Conservation (phyloP, 768 basidiomycete genomes). For the Boletus patriciae region DNA sequence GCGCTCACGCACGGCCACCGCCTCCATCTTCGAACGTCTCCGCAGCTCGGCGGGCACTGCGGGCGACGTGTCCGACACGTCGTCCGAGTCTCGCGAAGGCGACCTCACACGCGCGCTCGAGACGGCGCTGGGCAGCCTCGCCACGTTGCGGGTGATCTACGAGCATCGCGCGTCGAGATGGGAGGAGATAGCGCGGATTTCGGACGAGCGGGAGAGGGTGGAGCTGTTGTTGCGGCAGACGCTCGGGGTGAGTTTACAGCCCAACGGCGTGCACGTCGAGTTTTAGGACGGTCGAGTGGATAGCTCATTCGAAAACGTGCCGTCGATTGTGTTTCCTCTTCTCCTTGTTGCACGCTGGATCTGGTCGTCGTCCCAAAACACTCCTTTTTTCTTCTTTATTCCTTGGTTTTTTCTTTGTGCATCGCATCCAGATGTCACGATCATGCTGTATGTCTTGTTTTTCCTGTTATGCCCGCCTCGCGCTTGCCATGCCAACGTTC, state of each 20-base stretch:
- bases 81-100: constrained; percentile 54
- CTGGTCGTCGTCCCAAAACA: not conserved
- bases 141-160: constrained; percentile 61
- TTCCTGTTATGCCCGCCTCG: not conserved
- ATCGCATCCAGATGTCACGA: not conserved
- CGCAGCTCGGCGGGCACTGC: constrained; percentile 41
- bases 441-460: constrained; percentile 2
- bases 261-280: constrained; percentile 16
- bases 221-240: constrained; percentile 67
- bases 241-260: constrained; percentile 43
- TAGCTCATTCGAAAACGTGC: too few relatives aligned
- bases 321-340: too few relatives aligned
- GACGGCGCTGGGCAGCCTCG: constrained; percentile 65
- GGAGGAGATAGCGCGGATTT: constrained; percentile 63
- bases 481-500: not conserved
- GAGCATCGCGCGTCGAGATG: constrained; percentile 68
- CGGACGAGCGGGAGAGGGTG: constrained; percentile 66
- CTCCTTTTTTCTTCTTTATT: not conserved
- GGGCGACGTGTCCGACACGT: constrained; percentile 57
- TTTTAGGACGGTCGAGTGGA: not conserved
- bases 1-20: constrained; percentile 44
- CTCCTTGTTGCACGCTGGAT: not conserved
- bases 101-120: constrained; percentile 70
- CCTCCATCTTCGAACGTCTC: constrained; percentile 49
- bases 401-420: not conserved